phyloP scores from a whole-genome alignment of 2,329 filamentous ascomycete species.

The Myrmaecium sp. region DNA sequence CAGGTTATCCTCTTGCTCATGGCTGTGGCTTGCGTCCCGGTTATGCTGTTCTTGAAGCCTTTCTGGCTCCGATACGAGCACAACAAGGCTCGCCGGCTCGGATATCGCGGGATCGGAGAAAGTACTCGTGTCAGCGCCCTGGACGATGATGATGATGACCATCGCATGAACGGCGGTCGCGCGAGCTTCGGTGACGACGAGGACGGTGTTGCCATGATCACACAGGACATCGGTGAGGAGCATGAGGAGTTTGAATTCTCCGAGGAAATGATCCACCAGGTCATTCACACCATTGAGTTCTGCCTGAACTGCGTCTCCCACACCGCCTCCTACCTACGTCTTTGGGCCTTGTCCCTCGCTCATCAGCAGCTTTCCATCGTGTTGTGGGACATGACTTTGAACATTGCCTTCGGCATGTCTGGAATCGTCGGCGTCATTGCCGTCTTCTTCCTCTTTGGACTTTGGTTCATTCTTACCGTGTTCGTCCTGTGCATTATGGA shows the following conservation, averaged over 20 bases:
- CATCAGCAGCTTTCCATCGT: conserved; percentile 96
- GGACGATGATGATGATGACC: conserved; percentile 60
- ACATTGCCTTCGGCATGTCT: conserved; percentile 49
- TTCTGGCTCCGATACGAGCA: conserved; percentile 90
- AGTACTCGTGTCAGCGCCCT: conserved; percentile 73
- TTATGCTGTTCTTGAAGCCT: conserved; percentile 87
- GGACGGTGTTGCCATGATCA: conserved; percentile 75
- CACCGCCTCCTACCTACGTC: conserved; percentile 93
- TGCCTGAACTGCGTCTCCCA: conserved; percentile 98
- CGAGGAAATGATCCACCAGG: conserved; percentile 96
- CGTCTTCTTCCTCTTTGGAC: conserved; percentile 65
- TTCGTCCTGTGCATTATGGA: conserved; percentile 85
- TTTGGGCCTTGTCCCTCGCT: conserved; percentile 92
- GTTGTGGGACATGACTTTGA: conserved; percentile 91
- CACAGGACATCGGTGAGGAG: conserved; percentile 54
- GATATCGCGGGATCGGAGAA: conserved; percentile 89
- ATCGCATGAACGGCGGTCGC: conserved; percentile 40
- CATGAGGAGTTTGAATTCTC: conserved; percentile 96
- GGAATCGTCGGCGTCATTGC: conserved; percentile 59
- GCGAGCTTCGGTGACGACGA: conserved; percentile 58
- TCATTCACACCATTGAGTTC: conserved; percentile 99
- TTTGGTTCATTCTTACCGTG: conserved; percentile 79
- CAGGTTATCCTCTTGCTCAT: conserved; percentile 67
- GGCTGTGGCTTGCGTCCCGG: conserved; percentile 71
- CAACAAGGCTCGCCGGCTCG: conserved; percentile 70